Percentiles rank a stretch among this genome's conserved stretches.
These are phyloP conservation scores for Jimgerdemannia flammicorona DNA, from an alignment of 192 early-diverging fungal species.

Conservation along the genomic window DNA sequence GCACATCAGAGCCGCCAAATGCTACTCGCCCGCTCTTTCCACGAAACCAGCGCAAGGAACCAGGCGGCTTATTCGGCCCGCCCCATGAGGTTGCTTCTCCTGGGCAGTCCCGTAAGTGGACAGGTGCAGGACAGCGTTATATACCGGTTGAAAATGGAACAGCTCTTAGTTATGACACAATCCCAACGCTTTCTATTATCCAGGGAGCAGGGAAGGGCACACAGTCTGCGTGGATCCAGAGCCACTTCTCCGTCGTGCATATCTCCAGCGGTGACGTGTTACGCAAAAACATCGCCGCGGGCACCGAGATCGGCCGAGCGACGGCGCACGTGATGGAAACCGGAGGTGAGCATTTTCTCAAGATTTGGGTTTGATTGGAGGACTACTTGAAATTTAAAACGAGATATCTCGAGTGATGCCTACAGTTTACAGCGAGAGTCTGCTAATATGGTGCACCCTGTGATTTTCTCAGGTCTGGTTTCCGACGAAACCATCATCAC, in stretches of 20 bases:
- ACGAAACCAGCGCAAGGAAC: neutral
- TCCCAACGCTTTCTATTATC: neutral
- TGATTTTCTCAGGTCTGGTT: slow-evolving; percentile 44
- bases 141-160: neutral
- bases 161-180: neutral
- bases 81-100: slow-evolving; percentile 64
- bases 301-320: slow-evolving; percentile 54
- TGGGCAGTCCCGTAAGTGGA: slow-evolving; percentile 71
- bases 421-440: neutral
- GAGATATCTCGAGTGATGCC: neutral
- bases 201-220: slow-evolving; percentile 90
- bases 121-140: neutral
- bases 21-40: neutral
- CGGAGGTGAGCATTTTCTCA: slow-evolving; percentile 27
- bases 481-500: slow-evolving; percentile 68
- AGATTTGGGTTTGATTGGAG: neutral
- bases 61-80: neutral
- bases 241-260: slow-evolving; percentile 60
- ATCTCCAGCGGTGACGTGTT: slow-evolving; percentile 90
- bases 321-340: slow-evolving; percentile 53
- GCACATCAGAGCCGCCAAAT: neutral
- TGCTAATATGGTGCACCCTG: neutral
- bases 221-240: slow-evolving; percentile 71
- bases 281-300: slow-evolving; percentile 72
- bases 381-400: slow-evolving; percentile 3